Evolutionary conservation across 2,329 filamentous ascomycete species (phyloP).

Genomic region (Colletotrichum shisoi): DNA sequence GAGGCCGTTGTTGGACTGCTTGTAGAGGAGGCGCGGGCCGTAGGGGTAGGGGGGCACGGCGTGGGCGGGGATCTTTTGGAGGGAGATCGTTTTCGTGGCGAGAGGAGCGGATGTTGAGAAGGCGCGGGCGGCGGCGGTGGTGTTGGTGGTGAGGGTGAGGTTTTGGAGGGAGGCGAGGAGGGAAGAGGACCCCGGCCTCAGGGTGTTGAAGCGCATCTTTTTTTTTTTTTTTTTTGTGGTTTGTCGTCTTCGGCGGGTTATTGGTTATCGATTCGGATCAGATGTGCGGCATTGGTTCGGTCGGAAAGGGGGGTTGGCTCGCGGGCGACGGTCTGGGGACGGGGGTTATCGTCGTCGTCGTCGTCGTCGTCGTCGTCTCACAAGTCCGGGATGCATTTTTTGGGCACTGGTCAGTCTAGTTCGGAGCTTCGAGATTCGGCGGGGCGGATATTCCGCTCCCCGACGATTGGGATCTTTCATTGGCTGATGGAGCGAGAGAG

Average conservation of each 20-base stretch:
- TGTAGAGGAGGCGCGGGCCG: slow-evolving; percentile 74
- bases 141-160: slow-evolving; percentile 17
- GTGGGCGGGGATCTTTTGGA: slow-evolving; percentile 56
- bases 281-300: slow-evolving; percentile 9
- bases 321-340: background rate
- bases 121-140: slow-evolving; percentile 18
- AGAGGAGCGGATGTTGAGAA: slow-evolving; percentile 52
- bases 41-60: slow-evolving; percentile 75
- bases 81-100: slow-evolving; percentile 53
- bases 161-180: slow-evolving; percentile 26
- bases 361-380: slow-evolving; percentile 19
- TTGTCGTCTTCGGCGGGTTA: slow-evolving; percentile 46
- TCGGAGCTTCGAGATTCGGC: slow-evolving; percentile 24
- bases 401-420: slow-evolving; percentile 19
- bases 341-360: slow-evolving; percentile 1
- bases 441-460: slow-evolving; percentile 24
- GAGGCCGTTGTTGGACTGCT: slow-evolving; percentile 79
- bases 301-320: background rate
- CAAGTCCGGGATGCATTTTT: slow-evolving; percentile 21
- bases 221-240: background rate
- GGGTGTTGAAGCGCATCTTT: slow-evolving; percentile 20
- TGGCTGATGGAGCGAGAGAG: accelerated
- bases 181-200: slow-evolving; percentile 16
- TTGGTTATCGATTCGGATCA: slow-evolving; percentile 43
- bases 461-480: background rate